Conservation (phyloP, 2,329 filamentous ascomycete species). For the Aspergillus brasiliensis region DNA sequence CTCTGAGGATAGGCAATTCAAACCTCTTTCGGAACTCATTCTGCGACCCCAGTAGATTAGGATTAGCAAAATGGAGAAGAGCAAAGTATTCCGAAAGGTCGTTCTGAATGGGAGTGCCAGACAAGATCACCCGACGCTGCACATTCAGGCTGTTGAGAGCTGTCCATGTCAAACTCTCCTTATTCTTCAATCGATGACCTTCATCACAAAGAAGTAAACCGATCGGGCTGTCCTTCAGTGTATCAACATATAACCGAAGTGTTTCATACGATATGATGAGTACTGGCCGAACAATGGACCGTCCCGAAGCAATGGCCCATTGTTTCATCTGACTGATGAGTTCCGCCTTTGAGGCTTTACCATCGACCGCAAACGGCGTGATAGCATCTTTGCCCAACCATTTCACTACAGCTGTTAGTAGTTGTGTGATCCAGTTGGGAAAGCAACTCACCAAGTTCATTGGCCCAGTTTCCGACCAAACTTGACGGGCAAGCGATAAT, state of each 20-base stretch:
- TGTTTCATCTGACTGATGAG: conserved; percentile 86
- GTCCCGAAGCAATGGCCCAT: conserved; percentile 91
- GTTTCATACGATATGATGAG: conserved; percentile 99
- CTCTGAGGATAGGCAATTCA: conserved; percentile 87
- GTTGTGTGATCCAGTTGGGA: neutral
- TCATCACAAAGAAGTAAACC: conserved; percentile 94
- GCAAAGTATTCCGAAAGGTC: conserved; percentile 98
- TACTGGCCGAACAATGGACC: conserved; percentile 84
- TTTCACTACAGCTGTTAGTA: conserved; percentile 59
- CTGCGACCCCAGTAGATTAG: conserved; percentile 83
- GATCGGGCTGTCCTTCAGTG: conserved; percentile 86
- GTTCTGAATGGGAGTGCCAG: conserved; percentile 96
- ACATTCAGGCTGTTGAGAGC: conserved; percentile 91
- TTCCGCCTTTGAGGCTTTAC: conserved; percentile 93
- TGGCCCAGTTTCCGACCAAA: conserved; percentile 96
- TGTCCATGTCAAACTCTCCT: conserved; percentile 91
- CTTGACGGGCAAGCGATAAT: conserved; percentile 96
- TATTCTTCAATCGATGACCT: conserved; percentile 94
- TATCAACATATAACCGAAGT: conserved; percentile 83
- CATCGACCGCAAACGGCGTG: conserved; percentile 92
- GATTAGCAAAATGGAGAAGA: conserved; percentile 94
- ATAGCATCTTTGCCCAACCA: conserved; percentile 94
- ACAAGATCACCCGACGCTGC: conserved; percentile 86
- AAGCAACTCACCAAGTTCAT: conserved; percentile 65
- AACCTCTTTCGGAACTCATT: conserved; percentile 92